A percentile compares a stretch with the other conserved stretches of the same genome.
These are phyloP conservation scores for Pleurotus cornucopiae DNA, from an alignment of 768 basidiomycete genomes.

Conservation along the genomic window DNA sequence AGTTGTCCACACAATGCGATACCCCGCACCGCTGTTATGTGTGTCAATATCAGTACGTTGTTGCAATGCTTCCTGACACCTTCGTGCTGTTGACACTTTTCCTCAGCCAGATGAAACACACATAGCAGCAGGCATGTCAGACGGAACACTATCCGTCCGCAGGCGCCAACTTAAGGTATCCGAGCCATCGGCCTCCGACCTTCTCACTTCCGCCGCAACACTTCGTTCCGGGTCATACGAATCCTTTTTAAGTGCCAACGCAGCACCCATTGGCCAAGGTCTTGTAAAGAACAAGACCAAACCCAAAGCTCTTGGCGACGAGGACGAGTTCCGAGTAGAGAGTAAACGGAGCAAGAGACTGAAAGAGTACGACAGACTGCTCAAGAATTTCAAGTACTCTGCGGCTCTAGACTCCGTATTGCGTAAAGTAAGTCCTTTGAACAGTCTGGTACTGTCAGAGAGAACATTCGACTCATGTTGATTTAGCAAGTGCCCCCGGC, in stretches of 20 bases:
- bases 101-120: slow-evolving; percentile 94
- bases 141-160: slow-evolving; percentile 96
- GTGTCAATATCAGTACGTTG: slow-evolving; percentile 83
- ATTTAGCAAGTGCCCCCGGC: slow-evolving; percentile 75
- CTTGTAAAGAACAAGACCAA: slow-evolving; percentile 44
- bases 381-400: slow-evolving; percentile 92
- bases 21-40: slow-evolving; percentile 88
- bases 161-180: slow-evolving; percentile 75
- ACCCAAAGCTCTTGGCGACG: slow-evolving; percentile 51
- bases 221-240: slow-evolving; percentile 60
- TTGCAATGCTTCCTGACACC: not conserved
- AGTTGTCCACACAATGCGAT: slow-evolving; percentile 98
- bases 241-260: slow-evolving; percentile 54
- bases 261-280: slow-evolving; percentile 55
- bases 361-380: slow-evolving; percentile 81
- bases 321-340: slow-evolving; percentile 77
- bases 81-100: not conserved
- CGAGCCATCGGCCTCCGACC: slow-evolving; percentile 35
- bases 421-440: slow-evolving; percentile 53
- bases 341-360: slow-evolving; percentile 64
- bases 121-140: slow-evolving; percentile 95
- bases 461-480: not conserved
- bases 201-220: slow-evolving; percentile 29
- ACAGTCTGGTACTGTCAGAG: no score
- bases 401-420: slow-evolving; percentile 92